Evolutionary conservation across 768 basidiomycete species (phyloP), one percentile per base, ranked within the genome.

Genomic region (Phlegmacium glaucopus): DNA sequence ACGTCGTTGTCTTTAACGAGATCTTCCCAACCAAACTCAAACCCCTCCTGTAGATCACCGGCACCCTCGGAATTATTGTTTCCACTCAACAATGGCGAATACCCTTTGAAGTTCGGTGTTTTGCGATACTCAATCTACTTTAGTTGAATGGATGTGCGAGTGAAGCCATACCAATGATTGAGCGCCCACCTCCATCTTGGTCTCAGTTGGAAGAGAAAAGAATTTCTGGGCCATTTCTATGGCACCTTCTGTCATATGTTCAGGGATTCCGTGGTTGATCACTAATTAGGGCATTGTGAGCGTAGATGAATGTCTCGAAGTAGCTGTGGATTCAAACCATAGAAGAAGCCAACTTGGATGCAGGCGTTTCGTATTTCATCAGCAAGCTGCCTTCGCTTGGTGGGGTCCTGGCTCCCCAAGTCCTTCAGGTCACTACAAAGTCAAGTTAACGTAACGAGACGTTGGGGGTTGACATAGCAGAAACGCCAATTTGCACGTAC

Each of bases 41-140:
- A 95, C 3, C 87, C 92, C 62, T 97, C 93, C 60, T 94, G 90
- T 45, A 94, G 65, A 60, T 97, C 94, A 1, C 93, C 93, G n/a
- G 77, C 68, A 39, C 79, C 77, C n/a, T 78, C 72, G 0, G 88
- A 82, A 56, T 93, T 78, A 44, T 83, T 86, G 61, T 91, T 91
- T 42, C 79, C 80, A 46, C 82, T 84, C 6, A 85, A 71, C 2
- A 91, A 62, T 2, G 82, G 78, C 44, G 73, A 83, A 63, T 88
- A 89, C 15, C 87, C 87, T 59, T 85, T 88, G 72, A 90, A 94
- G 59, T 84, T 85, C 0, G 78, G 63, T 1, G 77, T 76, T 48
- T 79, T 83, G 42, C 72, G 75, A 54, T 87, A 82, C 53, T 90
- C 79, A 4, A 91, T 73, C 87, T 91, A 35, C 13, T 29, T 11